phyloP scores from a whole-genome alignment of 257 asterid genomes.

The Echites panduratus region DNA sequence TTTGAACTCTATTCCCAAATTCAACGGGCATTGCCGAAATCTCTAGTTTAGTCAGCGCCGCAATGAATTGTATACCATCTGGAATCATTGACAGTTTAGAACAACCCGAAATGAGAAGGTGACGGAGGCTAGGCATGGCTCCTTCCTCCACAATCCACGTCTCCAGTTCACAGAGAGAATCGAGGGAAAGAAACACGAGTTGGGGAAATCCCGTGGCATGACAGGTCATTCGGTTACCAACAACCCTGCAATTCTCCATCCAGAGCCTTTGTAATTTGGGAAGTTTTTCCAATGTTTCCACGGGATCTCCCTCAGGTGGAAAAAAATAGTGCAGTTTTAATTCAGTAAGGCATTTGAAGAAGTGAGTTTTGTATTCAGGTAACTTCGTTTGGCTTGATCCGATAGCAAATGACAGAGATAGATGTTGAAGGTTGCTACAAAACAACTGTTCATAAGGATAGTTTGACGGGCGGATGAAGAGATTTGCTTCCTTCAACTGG shows the following conservation, averaged over 20 bases:
- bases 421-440: not conserved
- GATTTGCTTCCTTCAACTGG: not conserved
- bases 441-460: not conserved
- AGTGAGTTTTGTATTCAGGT: not conserved
- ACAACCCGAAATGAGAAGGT: not conserved
- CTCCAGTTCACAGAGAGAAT: not conserved
- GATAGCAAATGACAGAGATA: not conserved
- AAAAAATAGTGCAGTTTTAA: not conserved
- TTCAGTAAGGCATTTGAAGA: not conserved
- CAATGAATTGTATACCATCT: too few species aligned
- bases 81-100: too few species aligned
- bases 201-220: not conserved
- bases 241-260: not conserved
- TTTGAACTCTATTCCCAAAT: too few species aligned
- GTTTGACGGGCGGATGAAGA: not conserved
- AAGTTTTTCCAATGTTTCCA: conserved; percentile 4
- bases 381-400: not conserved
- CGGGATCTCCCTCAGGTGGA: not conserved
- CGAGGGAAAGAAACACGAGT: not conserved
- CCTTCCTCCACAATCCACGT: conserved; percentile 3
- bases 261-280: not conserved
- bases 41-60: too few species aligned
- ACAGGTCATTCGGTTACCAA: not conserved
- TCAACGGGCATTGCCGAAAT: too few species aligned
- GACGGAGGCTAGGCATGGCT: conserved; percentile 4